A percentile compares a stretch with the other conserved stretches of the same genome.
phyloP scores from a whole-genome alignment of 495 filamentous ascomycete species.

The Cladorrhinum samala region DNA sequence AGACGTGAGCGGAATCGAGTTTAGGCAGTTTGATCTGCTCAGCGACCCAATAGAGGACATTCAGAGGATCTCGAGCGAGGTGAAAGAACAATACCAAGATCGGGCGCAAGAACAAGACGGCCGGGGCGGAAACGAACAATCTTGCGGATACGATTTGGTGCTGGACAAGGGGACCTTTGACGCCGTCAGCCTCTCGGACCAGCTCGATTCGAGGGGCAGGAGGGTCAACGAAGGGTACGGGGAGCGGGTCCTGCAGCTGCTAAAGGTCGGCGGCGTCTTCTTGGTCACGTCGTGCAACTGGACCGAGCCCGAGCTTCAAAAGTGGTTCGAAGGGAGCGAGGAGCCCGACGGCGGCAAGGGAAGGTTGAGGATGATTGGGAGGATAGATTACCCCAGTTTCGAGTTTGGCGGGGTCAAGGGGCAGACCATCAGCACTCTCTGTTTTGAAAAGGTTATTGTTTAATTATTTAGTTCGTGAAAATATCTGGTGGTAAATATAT shows the following conservation, averaged over 20 bases:
- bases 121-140: constrained; percentile 14
- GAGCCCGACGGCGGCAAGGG: constrained; percentile 2
- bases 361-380: constrained; percentile 46
- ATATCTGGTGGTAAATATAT: not conserved
- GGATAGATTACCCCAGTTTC: constrained; percentile 75
- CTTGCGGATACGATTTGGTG: constrained; percentile 82
- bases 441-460: constrained; percentile 50
- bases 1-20: no score
- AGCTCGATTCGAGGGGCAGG: constrained; percentile 45
- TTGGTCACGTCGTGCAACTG: constrained; percentile 95
- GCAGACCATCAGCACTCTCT: constrained; percentile 75
- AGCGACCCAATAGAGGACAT: no score
- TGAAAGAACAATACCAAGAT: constrained; percentile 1
- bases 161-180: constrained; percentile 98
- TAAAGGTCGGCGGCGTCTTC: constrained; percentile 65
- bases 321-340: constrained; percentile 61
- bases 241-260: constrained; percentile 53
- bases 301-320: constrained; percentile 80
- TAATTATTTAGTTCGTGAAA: not conserved
- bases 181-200: constrained; percentile 70
- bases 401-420: constrained; percentile 82
- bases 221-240: constrained; percentile 70
- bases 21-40: no score
- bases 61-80: no score
- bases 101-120: constrained; percentile 23